A percentile compares a stretch with the other conserved stretches of the same genome.
phyloP scores from a whole-genome alignment of 2,329 filamentous ascomycete species.

The Fusarium buharicum region DNA sequence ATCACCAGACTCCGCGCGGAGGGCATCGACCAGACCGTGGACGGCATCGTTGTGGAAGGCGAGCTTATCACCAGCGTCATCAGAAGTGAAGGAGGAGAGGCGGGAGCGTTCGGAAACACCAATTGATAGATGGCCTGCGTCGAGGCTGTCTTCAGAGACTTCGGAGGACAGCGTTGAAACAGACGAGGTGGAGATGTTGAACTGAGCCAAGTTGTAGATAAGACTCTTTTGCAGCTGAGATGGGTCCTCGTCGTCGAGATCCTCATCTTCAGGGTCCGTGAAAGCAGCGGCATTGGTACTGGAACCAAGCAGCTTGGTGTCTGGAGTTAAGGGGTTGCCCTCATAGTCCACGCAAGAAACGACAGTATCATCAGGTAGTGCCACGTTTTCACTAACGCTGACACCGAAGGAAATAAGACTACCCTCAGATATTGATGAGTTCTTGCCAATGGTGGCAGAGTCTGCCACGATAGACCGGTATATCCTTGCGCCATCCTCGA shows the following conservation, averaged over 20 bases:
- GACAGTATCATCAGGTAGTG: conserved; percentile 51
- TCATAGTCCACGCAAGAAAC: conserved; percentile 52
- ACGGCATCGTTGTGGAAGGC: conserved; percentile 89
- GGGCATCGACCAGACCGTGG: conserved; percentile 83
- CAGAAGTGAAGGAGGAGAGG: conserved; percentile 77
- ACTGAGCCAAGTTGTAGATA: conserved; percentile 63
- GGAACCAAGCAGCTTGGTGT: conserved; percentile 60
- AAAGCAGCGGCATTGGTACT: conserved; percentile 63
- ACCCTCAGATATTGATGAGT: conserved; percentile 75
- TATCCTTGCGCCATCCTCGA: conserved; percentile 79
- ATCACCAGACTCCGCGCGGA: conserved; percentile 78
- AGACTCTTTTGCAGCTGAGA: conserved; percentile 64
- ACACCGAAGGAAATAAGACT: conserved; percentile 84
- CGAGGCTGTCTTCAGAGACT: conserved; percentile 71
- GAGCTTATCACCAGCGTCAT: conserved; percentile 68
- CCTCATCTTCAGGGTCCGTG: conserved; percentile 59
- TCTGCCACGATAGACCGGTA: conserved; percentile 80
- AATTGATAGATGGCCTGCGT: conserved; percentile 66
- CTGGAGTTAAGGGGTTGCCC: conserved; percentile 53
- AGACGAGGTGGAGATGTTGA: conserved; percentile 65
- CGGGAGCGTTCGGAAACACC: conserved; percentile 66
- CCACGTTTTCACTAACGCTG: conserved; percentile 71
- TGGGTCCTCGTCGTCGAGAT: conserved; percentile 62
- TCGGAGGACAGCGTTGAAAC: conserved; percentile 72
- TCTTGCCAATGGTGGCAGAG: conserved; percentile 75